These are phyloP conservation scores for Penicillium decumbens DNA, from an alignment of 2,329 filamentous ascomycete genomes.

Conservation along the genomic window DNA sequence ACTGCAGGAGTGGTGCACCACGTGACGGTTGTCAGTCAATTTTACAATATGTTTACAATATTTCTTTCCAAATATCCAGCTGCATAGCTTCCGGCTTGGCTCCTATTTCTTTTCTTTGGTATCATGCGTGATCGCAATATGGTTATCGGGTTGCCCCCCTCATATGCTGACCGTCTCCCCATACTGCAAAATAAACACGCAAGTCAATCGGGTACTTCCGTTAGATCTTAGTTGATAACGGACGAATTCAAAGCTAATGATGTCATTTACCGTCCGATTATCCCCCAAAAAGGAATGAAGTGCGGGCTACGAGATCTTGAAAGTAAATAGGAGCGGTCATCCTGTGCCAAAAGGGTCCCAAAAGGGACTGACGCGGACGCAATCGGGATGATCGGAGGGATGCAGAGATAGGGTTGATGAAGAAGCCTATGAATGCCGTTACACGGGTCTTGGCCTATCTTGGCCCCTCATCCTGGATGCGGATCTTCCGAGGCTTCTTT, in stretches of 20 bases:
- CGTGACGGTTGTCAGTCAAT: constrained; percentile 14
- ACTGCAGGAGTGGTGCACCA: constrained; percentile 13
- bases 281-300: constrained; percentile 9
- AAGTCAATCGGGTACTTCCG: constrained; percentile 9
- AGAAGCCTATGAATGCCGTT: not conserved
- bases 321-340: constrained; percentile 13
- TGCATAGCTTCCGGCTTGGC: not conserved
- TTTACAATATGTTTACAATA: not conserved
- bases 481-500: constrained; percentile 31
- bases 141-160: not conserved
- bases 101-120: not conserved
- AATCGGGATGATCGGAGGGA: constrained; percentile 15
- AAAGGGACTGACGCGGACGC: constrained; percentile 10
- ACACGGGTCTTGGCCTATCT: constrained; percentile 18
- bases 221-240: constrained; percentile 8
- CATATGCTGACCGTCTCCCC: constrained; percentile 6
- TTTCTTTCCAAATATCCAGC: not conserved
- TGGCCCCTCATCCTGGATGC: constrained; percentile 22
- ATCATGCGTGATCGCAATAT: not conserved
- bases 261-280: constrained; percentile 15
- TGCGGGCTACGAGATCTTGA: constrained; percentile 3
- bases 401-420: constrained; percentile 2
- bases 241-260: constrained; percentile 8
- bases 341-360: constrained; percentile 1
- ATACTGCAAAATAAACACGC: constrained; percentile 5